Base-by-base conservation (phyloP, 805 yeast genomes). In the Candida bentonensis region DNA sequence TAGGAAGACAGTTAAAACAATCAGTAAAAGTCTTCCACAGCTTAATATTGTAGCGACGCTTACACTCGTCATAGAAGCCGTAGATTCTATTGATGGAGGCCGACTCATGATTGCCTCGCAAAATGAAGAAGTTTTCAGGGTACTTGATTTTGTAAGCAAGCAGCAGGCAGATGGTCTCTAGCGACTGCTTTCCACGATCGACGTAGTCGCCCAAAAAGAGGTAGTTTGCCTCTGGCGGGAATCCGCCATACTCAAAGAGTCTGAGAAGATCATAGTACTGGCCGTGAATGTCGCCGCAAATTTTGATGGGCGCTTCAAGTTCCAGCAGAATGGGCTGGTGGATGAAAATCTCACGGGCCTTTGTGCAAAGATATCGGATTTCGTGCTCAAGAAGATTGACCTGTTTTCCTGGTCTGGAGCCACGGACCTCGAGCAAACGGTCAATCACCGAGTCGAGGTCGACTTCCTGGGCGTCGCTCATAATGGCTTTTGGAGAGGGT, bases 21-120 rank as follows among this genome's bases (percentile, higher is more conserved):
- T 89, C 98, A 43, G 96, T 92, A 62, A 89, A 92, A 13, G 96
- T 88, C 68, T 94, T 94, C 98, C 98, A 89, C 55, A 89, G 82
- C 69, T 89, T 89, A 68, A 92, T 89, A 70, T 88, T 89, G 71
- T 88, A 92, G 65, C 98, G 83, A 72, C 98, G 83, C 71, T 72
- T 62, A 71, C 98, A 89, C 69, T 89, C 98, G 68, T 89, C 98
- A 68, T 89, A 89, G 65, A 89, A 89, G 30, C 98, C 98, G 66
- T 89, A 89, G 64, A 89, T 88, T 69, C 97, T 82, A 69, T 89
- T 89, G 63, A 92, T 89, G 33, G 95, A 84, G 22, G 98, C 98
- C 72, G 95, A 85, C 70, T 89, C 98, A 70, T 89, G 98, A 68
- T 89, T 89, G 52, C 98, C 98, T 72, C 98, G 80, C 56, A 89